phyloP scores from a whole-genome alignment of 164 flowering plant genomes.

The Annona cherimola region DNA sequence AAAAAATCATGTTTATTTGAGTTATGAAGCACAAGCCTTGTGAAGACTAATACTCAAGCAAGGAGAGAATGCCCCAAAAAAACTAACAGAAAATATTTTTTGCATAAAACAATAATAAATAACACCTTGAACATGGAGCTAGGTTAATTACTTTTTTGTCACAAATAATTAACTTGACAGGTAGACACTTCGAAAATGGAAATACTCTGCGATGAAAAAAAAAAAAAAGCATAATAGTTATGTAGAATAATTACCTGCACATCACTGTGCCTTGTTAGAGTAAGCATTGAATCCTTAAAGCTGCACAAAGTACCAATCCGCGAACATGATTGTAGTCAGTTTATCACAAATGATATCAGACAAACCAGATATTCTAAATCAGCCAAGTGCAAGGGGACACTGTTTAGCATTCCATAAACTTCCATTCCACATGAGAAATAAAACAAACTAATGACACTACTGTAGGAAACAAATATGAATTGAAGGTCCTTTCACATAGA shows the following conservation, averaged over 20 bases:
- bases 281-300: slow-evolving; percentile 73
- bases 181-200: too few species aligned
- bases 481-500: not conserved
- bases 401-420: not conserved
- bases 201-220: not conserved
- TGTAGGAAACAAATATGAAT: not conserved
- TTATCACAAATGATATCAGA: not conserved
- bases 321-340: not conserved
- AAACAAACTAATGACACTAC: not conserved
- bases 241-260: slow-evolving; percentile 45
- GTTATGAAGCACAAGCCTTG: too few species aligned
- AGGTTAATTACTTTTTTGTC: too few species aligned
- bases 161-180: too few species aligned
- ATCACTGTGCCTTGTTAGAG: slow-evolving; percentile 69
- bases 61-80: too few species aligned
- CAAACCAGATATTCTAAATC: not conserved
- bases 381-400: not conserved
- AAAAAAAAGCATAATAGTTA: not conserved
- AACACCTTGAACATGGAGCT: too few species aligned
- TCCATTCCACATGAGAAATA: not conserved
- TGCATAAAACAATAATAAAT: too few species aligned
- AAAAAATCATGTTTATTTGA: too few species aligned
- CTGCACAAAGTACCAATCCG: slow-evolving; percentile 36
- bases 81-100: too few species aligned
- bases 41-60: too few species aligned